A percentile compares a stretch with the other conserved stretches of the same genome.
Evolutionary conservation across 2,329 filamentous ascomycete genomes (phyloP).

Genomic region (Tolypocladium inflatum): DNA sequence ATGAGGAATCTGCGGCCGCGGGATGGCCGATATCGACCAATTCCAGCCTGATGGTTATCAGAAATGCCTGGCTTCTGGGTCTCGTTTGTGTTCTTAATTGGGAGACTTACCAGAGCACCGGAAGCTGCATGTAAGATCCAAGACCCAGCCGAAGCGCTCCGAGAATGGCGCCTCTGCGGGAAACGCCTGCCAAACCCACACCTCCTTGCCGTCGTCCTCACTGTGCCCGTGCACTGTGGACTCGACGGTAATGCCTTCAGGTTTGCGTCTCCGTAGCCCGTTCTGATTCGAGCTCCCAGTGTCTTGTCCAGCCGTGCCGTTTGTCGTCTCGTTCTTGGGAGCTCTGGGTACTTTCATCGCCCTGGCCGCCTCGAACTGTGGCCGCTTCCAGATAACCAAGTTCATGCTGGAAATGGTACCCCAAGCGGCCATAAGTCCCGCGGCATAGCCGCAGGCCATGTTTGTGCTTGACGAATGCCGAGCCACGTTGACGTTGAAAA

Average conservation of each 20-base stretch:
- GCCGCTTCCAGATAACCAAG: conserved; percentile 42
- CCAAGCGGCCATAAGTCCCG: conserved; percentile 41
- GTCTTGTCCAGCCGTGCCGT: not conserved
- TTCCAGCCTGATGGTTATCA: conserved; percentile 40
- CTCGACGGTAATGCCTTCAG: not conserved
- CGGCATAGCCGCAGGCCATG: conserved; percentile 38
- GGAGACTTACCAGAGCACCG: conserved; percentile 40
- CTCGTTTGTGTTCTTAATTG: no score
- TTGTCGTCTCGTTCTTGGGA: not conserved
- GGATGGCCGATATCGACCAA: conserved; percentile 40
- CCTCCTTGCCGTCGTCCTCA: conserved; percentile 19
- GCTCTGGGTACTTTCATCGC: conserved; percentile 22
- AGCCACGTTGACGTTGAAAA: conserved; percentile 34
- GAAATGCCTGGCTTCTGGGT: not conserved
- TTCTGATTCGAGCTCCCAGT: conserved; percentile 1
- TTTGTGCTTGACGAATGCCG: conserved; percentile 37
- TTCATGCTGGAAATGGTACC: conserved; percentile 38
- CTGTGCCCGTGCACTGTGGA: no score
- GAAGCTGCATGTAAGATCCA: conserved; percentile 45
- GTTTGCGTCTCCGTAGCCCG: conserved; percentile 11
- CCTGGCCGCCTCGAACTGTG: conserved; percentile 48
- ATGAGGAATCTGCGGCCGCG: conserved; percentile 32
- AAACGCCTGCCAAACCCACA: conserved; percentile 53
- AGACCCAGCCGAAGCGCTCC: conserved; percentile 43
- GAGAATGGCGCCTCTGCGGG: conserved; percentile 38